Evolutionary conservation across 2,329 filamentous ascomycete genomes (phyloP).

Genomic region (Ascochyta fabae): DNA sequence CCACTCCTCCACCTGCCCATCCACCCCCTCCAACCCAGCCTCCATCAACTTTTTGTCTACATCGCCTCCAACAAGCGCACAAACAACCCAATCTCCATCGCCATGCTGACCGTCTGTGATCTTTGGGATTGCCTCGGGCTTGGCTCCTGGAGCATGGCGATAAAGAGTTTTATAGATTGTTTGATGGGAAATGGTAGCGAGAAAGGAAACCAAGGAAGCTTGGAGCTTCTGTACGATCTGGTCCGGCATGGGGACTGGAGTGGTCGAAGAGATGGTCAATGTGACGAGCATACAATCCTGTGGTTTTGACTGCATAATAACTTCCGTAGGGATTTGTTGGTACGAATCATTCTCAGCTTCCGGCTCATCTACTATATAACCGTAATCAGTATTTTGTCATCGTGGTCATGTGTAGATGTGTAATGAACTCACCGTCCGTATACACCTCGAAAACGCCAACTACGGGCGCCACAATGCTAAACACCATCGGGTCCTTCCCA

Average conservation of each 20-base stretch:
- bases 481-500: conserved; percentile 10
- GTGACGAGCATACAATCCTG: conserved; percentile 2
- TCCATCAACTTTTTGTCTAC: neutral
- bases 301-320: neutral
- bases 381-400: neutral
- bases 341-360: neutral
- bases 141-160: neutral
- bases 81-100: conserved; percentile 3
- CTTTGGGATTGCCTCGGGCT: neutral
- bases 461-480: conserved; percentile 4
- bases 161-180: conserved; percentile 5
- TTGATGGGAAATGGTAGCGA: neutral
- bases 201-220: neutral
- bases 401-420: neutral
- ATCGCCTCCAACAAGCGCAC: neutral
- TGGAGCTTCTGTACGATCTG: neutral
- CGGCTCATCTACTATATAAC: neutral
- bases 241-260: neutral
- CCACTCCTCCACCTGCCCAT: conserved; percentile 1
- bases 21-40: neutral
- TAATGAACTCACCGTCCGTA: neutral
- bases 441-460: conserved; percentile 10
- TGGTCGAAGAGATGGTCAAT: neutral
- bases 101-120: conserved; percentile 6
- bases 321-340: neutral